Evolutionary conservation across 148 eudicot species (phyloP), one percentile per base, ranked within the genome.

Genomic region (Chenopodium berlandieri): DNA sequence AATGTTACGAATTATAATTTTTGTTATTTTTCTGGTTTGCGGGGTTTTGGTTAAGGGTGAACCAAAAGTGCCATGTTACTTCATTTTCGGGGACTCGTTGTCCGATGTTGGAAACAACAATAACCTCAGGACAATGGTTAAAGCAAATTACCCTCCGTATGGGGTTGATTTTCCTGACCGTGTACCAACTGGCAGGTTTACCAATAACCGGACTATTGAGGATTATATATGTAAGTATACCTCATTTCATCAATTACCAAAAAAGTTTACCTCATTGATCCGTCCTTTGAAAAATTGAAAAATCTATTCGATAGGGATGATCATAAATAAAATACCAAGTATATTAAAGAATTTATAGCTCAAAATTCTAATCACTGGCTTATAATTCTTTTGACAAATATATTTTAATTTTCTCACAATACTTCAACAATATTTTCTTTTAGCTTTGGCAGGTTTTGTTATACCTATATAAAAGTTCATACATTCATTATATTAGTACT

Each of bases 41-140:
- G 22, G 4, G 16, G n/a, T 22, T 75, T 19, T 75, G 70, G 79
- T 75, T 30, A 11, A 20, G 46, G 30, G 83, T 31, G 65, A 65
- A 20, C 79, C 64, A n/a, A 48, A 81, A 81, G 83, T 81, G 40
- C 83, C 83, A 19, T 81, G 83, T 48, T 65, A 64, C 48, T 81
- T 81, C 64, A 75, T 81, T 19, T 81, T 81, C 12, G 83, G 83
- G 0, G 79, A 81, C 27, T 75, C 83, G 4, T 63, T 81, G 27
- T 63, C 62, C 0, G 79, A 81, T 30, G 14, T 44, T 0, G 83
- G 83, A 0, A 81, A 81, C n/a, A 75, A 81, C 31, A 81, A 81
- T 75, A 25, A 11, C 52, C 48, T 81, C 4, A 23, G 0, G 4
- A 75, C 83, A 17, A 46, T 9, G 10, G 79, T 79, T 1, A 81